These are phyloP conservation scores for Ogataea degrootiae DNA, from an alignment of 805 yeast genomes.

Conservation along the genomic window DNA sequence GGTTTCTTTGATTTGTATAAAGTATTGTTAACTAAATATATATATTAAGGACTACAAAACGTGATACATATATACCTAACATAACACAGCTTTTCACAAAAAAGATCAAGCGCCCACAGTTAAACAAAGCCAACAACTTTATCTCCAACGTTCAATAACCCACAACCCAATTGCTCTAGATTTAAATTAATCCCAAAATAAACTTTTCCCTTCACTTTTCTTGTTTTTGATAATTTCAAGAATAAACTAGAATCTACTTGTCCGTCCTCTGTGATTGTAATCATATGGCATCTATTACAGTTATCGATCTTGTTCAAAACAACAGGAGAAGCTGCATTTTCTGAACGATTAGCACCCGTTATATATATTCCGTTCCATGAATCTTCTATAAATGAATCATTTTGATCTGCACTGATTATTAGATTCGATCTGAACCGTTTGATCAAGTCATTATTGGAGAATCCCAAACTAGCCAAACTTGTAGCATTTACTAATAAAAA, in stretches of 20 bases:
- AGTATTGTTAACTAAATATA: too few species aligned
- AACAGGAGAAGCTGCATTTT: slow-evolving; percentile 4
- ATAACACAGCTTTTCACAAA: too few species aligned
- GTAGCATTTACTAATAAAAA: slow-evolving; percentile 30
- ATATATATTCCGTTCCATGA: slow-evolving; percentile 26
- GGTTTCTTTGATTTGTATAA: too few species aligned
- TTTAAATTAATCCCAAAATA: slow-evolving; percentile 34
- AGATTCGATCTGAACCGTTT: slow-evolving; percentile 36
- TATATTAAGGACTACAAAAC: too few species aligned
- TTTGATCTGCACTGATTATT: slow-evolving; percentile 18
- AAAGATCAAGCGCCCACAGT: too few species aligned
- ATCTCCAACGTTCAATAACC: slow-evolving; percentile 15
- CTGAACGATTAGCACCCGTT: not conserved
- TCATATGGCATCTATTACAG: slow-evolving; percentile 42
- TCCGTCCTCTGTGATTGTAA: slow-evolving; percentile 38
- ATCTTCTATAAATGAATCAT: slow-evolving; percentile 35
- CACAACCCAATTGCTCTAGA: slow-evolving; percentile 12
- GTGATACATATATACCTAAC: too few species aligned
- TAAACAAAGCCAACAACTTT: not conserved
- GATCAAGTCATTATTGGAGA: slow-evolving; percentile 9
- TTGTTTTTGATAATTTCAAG: slow-evolving; percentile 27
- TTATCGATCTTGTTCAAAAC: slow-evolving; percentile 20
- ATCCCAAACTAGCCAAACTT: slow-evolving; percentile 24
- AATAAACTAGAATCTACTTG: slow-evolving; percentile 29
- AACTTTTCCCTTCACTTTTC: slow-evolving; percentile 34